Evolutionary conservation across 2,329 filamentous ascomycete species (phyloP), one percentile per base, ranked within the genome.

Genomic region (Xylaria digitata): DNA sequence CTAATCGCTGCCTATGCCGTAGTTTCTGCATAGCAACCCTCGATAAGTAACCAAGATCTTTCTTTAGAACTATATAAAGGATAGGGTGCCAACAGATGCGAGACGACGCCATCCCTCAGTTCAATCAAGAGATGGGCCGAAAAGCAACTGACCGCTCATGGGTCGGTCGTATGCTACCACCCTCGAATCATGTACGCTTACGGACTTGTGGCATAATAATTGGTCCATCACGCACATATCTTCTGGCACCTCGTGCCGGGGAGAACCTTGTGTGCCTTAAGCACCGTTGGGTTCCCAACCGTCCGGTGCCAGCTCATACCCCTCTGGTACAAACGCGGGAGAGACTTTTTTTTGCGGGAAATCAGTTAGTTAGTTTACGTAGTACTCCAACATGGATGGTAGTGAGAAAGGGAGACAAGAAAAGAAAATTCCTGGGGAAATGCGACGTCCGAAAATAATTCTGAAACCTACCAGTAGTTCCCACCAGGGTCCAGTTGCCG

Each of bases 401-500:
- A 30, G 19, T 30, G 37, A 46, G n/a, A 7, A 9, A 63, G 26
- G 9, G 23, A 58, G 52, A 56, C 7, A 40, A 42, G 11, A 42
- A 50, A 37, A 34, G 11, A 17, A 30, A 21, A 61, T 34, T 6
- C 13, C 4, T 13, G 32, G 23, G 42, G 26, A 7, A 45, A 23
- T 42, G 19, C 17, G 43, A 46, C 19, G 21, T 21, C 34, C 50
- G 15, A 23, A 17, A 55, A 26, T 26, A 55, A 40, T n/a, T 9
- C 4, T 19, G 13, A 42, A 7, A 26, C 75, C 65, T 70, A 77
- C 75, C 75, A 1, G 76, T 78, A 40, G 71, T 77, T 19, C 81
- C 84, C 0, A 85, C 82, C 17, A 86, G 75, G 3, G 83, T 85
- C 83, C 83, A 86, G 3, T 79, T 73, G 1, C 84, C 84, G 40